Evolutionary conservation across 257 asterid genomes (phyloP), one percentile per base, ranked within the genome.

Genomic region (Fraxinus excelsior): DNA sequence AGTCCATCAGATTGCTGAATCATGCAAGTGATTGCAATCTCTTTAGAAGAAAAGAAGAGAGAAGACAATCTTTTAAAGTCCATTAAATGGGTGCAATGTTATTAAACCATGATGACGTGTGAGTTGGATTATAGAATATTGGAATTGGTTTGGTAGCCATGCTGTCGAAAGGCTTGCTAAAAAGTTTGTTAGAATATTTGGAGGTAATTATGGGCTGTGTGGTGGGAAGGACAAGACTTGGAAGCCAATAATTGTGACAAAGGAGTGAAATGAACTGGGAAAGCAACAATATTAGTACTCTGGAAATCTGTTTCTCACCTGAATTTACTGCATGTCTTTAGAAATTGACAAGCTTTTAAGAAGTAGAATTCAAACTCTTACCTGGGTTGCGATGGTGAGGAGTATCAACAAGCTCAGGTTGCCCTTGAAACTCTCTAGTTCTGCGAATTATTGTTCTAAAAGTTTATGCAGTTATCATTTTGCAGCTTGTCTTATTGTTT

Each of bases 11-110:
- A 35, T 35, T 35, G 40, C 40, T 35, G 40, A 35, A 35, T 35
- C 40, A 35, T 35, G 40, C 7, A 7, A 35, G 40, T 35, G 9
- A 35, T 5, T 35, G 40, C 7, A 42, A 12, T 18, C 29, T 18
- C 29, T 32, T 71, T 28, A n/a, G 44, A 18, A 56, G 69, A n/a
- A 58, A 13, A 62, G 58, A 37, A 35, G 16, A 58, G 44, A 40
- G 76, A 28, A 44, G 21, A 28, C 49, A 35, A 58, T 71, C 66
- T 71, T 72, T 31, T 46, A 56, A 58, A 21, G 16, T 46, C 58
- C 21, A 56, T 56, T 29, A 29, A 29, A 29, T 29, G 32, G 32
- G 32, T 29, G 32, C 32, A 29, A 29, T 29, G 32, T 29, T 29
- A 29, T 29, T 29, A 29, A 29, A 29, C 32, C 32, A 29, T 29